A percentile compares a stretch with the other conserved stretches of the same genome.
These are phyloP conservation scores for Falciphora oryzae DNA, from an alignment of 2,329 filamentous ascomycete genomes.

Conservation along the genomic window DNA sequence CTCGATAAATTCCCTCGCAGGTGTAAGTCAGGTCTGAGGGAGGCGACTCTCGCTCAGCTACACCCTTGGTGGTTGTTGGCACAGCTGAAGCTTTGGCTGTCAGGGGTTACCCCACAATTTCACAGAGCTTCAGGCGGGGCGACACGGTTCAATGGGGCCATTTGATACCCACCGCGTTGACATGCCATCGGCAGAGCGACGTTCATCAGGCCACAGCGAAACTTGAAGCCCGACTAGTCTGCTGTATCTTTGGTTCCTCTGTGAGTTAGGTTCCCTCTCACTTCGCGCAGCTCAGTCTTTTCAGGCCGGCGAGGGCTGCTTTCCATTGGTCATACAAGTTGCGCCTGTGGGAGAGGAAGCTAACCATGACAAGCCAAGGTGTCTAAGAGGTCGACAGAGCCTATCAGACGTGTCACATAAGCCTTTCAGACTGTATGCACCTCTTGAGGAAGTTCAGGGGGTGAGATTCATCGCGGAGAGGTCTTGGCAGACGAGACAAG, in stretches of 20 bases:
- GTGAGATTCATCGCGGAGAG: no score
- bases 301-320: no score
- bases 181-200: not conserved
- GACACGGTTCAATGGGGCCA: not conserved
- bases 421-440: no score
- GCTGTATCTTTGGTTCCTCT: not conserved
- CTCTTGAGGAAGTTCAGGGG: no score
- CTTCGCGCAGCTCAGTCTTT: no score
- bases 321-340: no score
- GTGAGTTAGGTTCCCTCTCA: no score
- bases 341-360: no score
- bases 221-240: not conserved
- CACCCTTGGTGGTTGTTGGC: no score
- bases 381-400: no score
- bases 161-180: not conserved
- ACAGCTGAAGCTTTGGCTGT: not conserved
- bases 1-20: not conserved
- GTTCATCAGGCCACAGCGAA: not conserved
- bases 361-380: not conserved
- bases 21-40: not conserved
- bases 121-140: not conserved
- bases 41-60: not conserved
- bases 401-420: no score
- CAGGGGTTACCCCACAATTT: conserved; percentile 6
- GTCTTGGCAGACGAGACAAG: no score